Percentiles rank a stretch among this genome's conserved stretches.
phyloP scores from a whole-genome alignment of 305 asterid genomes.

The Solanum chacoense region DNA sequence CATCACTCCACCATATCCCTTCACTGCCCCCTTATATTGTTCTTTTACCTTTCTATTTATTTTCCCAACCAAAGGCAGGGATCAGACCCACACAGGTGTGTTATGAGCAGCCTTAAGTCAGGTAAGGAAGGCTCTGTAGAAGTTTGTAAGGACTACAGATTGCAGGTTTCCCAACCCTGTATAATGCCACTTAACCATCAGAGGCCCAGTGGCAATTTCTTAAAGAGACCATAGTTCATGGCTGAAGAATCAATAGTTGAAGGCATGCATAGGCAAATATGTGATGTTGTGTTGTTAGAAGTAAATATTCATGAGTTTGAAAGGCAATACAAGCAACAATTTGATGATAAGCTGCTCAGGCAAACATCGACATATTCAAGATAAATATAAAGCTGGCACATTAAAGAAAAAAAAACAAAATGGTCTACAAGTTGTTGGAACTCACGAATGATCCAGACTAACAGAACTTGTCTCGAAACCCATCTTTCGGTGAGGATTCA shows the following conservation, averaged over 20 bases:
- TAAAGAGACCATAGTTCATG: not conserved
- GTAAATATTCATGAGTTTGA: not conserved
- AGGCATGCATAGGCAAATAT: not conserved
- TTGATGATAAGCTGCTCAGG: not conserved
- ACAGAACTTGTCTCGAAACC: conserved; percentile 49
- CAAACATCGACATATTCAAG: not conserved
- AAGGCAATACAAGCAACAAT: not conserved
- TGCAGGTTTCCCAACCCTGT: not conserved
- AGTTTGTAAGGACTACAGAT: not conserved
- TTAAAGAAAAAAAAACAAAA: not conserved
- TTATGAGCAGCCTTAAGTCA: not conserved
- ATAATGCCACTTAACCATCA: not conserved
- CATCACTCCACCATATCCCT: not conserved
- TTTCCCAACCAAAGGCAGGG: not conserved
- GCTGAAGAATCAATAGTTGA: not conserved
- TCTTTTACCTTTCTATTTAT: not conserved
- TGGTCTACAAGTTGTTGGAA: not conserved
- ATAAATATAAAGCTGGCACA: not conserved
- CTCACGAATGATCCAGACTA: conserved; percentile 95
- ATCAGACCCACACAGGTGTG: not conserved
- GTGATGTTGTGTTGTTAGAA: not conserved
- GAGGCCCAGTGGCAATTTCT: not conserved
- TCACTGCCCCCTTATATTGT: not conserved
- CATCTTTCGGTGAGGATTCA: conserved; percentile 82
- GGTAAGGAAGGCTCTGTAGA: not conserved